phyloP scores from a whole-genome alignment of 202 grass and related monocot species.

The Zizania palustris region DNA sequence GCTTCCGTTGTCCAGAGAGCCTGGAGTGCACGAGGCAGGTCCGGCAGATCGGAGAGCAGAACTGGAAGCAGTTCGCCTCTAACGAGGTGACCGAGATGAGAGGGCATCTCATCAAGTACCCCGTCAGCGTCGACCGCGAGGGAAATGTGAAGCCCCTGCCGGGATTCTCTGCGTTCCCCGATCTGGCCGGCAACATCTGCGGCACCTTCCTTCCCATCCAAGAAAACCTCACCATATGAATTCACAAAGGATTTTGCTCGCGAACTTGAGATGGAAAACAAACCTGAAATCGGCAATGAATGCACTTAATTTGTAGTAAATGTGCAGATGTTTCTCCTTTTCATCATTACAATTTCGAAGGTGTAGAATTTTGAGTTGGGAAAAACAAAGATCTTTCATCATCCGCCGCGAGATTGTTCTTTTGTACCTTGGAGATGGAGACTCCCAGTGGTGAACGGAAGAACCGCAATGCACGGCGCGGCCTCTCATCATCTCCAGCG shows the following conservation, averaged over 20 bases:
- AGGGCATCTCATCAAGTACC: conserved; percentile 78
- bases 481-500: not conserved
- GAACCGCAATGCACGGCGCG: too few relatives aligned
- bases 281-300: not conserved
- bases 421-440: too few relatives aligned
- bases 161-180: conserved; percentile 52
- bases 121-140: conserved; percentile 45
- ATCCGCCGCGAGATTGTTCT: not conserved
- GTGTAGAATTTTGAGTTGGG: not conserved
- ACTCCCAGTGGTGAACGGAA: too few relatives aligned
- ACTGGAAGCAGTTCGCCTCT: conserved; percentile 61
- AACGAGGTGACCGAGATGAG: conserved; percentile 51
- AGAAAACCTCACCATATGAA: conserved; percentile 79
- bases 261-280: not conserved
- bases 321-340: not conserved
- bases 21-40: conserved; percentile 62
- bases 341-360: not conserved
- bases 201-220: conserved; percentile 61
- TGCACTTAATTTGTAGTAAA: not conserved
- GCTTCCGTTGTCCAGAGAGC: conserved; percentile 56
- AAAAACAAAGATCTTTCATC: not conserved
- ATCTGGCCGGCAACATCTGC: conserved; percentile 71
- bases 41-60: conserved; percentile 55
- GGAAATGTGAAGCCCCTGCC: conserved; percentile 59
- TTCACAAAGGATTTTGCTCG: not conserved